Conservation (phyloP, 225 moss, liverwort and hornwort genomes). For the Pseudisothecium myosuroides region DNA sequence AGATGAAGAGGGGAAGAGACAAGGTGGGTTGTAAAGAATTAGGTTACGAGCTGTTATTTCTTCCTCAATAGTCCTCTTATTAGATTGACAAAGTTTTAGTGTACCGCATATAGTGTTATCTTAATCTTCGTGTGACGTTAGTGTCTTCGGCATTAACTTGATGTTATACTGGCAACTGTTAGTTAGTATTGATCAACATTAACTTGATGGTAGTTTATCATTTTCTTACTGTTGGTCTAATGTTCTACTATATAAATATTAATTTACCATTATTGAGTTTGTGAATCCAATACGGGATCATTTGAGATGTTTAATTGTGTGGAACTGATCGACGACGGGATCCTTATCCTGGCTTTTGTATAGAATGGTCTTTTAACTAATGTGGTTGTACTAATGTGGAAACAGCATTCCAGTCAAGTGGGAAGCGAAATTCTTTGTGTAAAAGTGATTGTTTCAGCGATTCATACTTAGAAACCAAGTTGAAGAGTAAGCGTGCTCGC, state of each 20-base stretch:
- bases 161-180: background rate
- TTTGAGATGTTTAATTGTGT: background rate
- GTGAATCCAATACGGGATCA: background rate
- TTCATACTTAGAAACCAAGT: slow-evolving; percentile 1
- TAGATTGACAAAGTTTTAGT: background rate
- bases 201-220: background rate
- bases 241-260: background rate
- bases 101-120: background rate
- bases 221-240: background rate
- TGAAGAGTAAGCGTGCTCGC: slow-evolving; percentile 14
- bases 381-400: background rate
- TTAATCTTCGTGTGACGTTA: background rate
- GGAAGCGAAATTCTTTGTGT: slow-evolving; percentile 21
- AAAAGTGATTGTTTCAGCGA: slow-evolving; percentile 4
- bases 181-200: background rate
- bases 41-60: background rate
- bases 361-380: background rate
- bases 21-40: slow-evolving; percentile 29
- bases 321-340: background rate
- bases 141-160: background rate
- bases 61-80: background rate
- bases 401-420: slow-evolving; percentile 16
- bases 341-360: background rate
- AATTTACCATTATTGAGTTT: background rate
- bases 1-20: slow-evolving; percentile 16